Evolutionary conservation across 345 rosid species (phyloP).

Genomic region (Erodium maritimum): DNA sequence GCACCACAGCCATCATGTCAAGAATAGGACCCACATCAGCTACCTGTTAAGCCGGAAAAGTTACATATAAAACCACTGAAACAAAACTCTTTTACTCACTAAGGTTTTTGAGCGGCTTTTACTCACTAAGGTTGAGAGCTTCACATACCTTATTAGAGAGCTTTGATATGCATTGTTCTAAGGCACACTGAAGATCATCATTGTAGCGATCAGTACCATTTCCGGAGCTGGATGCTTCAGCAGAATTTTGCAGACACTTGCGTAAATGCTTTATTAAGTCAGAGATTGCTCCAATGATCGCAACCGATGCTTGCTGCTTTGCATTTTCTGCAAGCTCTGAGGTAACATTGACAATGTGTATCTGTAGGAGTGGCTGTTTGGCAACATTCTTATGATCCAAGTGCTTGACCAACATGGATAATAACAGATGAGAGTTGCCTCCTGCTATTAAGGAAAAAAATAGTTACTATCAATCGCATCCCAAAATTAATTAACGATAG

Average conservation of each 20-base stretch:
- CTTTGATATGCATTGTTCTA: constrained; percentile 67
- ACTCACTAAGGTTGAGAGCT: not conserved
- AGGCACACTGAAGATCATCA: constrained; percentile 49
- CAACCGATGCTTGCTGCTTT: constrained; percentile 51
- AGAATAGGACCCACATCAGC: constrained; percentile 84
- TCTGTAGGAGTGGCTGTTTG: constrained; percentile 48
- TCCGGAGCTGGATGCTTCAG: constrained; percentile 35
- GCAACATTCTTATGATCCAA: constrained; percentile 76
- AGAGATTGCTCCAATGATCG: constrained; percentile 47
- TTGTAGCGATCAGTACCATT: constrained; percentile 24
- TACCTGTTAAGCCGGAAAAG: constrained; percentile 32
- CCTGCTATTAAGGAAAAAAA: constrained; percentile 29
- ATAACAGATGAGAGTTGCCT: constrained; percentile 55
- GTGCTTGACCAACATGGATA: constrained; percentile 76
- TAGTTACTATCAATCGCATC: constrained; percentile 1
- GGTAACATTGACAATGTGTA: constrained; percentile 49
- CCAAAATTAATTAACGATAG: not conserved
- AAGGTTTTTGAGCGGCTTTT: too few species aligned
- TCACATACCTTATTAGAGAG: constrained; percentile 61
- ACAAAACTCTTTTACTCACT: not conserved
- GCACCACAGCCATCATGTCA: constrained; percentile 73
- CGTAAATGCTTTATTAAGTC: constrained; percentile 76
- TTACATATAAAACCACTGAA: not conserved
- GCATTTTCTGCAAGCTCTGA: constrained; percentile 47
- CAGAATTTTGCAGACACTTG: constrained; percentile 62